Evolutionary conservation across 495 filamentous ascomycete species (phyloP), one percentile per base, ranked within the genome.

Genomic region (Aspergillus mulundensis): DNA sequence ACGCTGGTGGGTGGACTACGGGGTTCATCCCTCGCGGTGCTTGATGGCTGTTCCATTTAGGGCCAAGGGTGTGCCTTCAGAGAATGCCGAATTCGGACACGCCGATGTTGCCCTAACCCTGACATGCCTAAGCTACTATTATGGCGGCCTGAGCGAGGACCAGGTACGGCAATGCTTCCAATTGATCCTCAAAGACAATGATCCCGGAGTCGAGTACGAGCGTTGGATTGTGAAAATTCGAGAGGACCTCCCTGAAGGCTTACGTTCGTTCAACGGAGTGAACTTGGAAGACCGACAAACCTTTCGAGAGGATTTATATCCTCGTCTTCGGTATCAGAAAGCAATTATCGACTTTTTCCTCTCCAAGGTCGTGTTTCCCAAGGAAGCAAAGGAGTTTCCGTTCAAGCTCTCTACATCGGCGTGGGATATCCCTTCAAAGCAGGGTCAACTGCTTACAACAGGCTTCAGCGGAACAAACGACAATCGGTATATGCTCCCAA

Each of bases 401-500:
- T 59, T 75, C 1, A 90, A 86, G 61, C 70, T 90, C 5, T 82
- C 82, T 0, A 72, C 81, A 0, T 89, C 86, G 0, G 85, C 84
- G 0, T 90, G 86, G 84, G 86, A 90, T 61, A 69, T 89, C 30
- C 80, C 44, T 30, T 40, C 34, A 7, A 21, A 14, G 8, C 7
- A 28, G 11, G 39, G 23, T 19, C 62, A 11, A 8, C 30, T 0
- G 40, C 70, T 77, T 0, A 81, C 81, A 0, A 87, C 84, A 0
- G 87, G 86, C 0, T 89, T 90, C 59, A 88, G 85, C 60, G 86
- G 87, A 2, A 91, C 88, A 0, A 88, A 86, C 44, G 86, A 91
- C 58, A 83, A 78, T 23, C 70, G 77, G 50, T 60, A 69, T 19
- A 57, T 86, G 1, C 69, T 89, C 0, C 86, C 86, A 0, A 64